Conservation (phyloP, 805 yeast species). For the Debaryomyces tyrocola region DNA sequence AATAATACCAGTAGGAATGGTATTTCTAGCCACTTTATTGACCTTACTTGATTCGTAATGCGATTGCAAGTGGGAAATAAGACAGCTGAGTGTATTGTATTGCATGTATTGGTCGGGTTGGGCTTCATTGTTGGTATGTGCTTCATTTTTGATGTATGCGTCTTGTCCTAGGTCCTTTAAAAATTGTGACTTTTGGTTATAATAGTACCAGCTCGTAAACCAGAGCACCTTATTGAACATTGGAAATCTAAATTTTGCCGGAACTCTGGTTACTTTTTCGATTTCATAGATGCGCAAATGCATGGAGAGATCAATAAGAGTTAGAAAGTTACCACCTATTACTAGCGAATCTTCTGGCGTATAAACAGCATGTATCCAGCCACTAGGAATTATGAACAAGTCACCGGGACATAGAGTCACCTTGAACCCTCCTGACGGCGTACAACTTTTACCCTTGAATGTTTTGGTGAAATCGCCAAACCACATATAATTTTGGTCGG, state of each 20-base stretch:
- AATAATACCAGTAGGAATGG: conserved; percentile 31
- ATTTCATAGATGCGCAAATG: conserved; percentile 63
- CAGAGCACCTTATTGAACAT: conserved; percentile 69
- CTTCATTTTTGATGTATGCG: too few species aligned
- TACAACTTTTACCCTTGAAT: conserved; percentile 27
- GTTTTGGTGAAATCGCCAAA: conserved; percentile 51
- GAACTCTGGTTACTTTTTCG: conserved; percentile 71
- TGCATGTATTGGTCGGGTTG: neutral
- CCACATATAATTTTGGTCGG: conserved; percentile 63
- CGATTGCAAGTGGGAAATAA: conserved; percentile 24
- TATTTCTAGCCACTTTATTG: conserved; percentile 29
- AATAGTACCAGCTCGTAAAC: conserved; percentile 55
- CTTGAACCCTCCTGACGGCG: conserved; percentile 47
- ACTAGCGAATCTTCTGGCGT: conserved; percentile 81
- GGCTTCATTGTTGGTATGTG: conserved; percentile 2
- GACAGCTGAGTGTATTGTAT: conserved; percentile 7
- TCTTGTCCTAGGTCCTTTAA: conserved; percentile 8
- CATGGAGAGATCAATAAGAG: conserved; percentile 58
- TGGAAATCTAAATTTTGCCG: conserved; percentile 76
- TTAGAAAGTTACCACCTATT: conserved; percentile 85
- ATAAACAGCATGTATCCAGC: conserved; percentile 90
- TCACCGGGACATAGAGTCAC: conserved; percentile 64
- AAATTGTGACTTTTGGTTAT: conserved; percentile 24
- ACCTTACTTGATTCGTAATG: conserved; percentile 36
- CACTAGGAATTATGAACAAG: conserved; percentile 79